phyloP scores from a whole-genome alignment of 2,329 filamentous ascomycete species.

The Proliferodiscus dingleyae region DNA sequence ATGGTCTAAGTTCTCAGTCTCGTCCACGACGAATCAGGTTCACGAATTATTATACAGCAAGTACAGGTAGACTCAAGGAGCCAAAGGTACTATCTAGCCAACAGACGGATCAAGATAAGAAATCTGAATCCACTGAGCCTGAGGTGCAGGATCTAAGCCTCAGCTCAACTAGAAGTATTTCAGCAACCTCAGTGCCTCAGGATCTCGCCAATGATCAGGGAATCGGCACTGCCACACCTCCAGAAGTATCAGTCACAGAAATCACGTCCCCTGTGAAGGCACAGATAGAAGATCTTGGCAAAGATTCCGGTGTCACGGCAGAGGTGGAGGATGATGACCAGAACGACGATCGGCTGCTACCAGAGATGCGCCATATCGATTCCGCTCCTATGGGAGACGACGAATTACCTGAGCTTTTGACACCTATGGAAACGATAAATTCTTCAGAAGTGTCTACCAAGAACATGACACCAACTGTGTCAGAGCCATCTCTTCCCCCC shows the following conservation, averaged over 20 bases:
- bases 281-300: conserved; percentile 24
- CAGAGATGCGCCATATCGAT: conserved; percentile 35
- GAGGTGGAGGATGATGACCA: conserved; percentile 24
- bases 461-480: conserved; percentile 26
- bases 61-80: conserved; percentile 63
- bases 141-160: conserved; percentile 24
- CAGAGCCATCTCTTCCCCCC: conserved; percentile 39
- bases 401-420: conserved; percentile 6
- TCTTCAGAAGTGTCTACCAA: conserved; percentile 2
- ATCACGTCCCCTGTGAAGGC: conserved; percentile 10
- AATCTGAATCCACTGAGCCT: conserved; percentile 13
- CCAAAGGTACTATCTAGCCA: conserved; percentile 30
- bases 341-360: too few relatives aligned
- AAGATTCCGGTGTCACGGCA: conserved; percentile 24
- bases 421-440: neutral
- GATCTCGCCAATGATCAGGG: conserved; percentile 44
- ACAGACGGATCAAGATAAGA: conserved; percentile 15
- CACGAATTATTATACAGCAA: conserved; percentile 87
- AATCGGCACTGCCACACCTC: conserved; percentile 31
- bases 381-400: conserved; percentile 36
- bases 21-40: conserved; percentile 61
- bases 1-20: conserved; percentile 18
- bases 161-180: conserved; percentile 6
- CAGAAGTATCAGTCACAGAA: conserved; percentile 27
- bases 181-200: conserved; percentile 16